Percentiles rank a stretch among this genome's conserved stretches.
Conservation (phyloP, 805 yeast genomes). For the Wickerhamiella nectarea region DNA sequence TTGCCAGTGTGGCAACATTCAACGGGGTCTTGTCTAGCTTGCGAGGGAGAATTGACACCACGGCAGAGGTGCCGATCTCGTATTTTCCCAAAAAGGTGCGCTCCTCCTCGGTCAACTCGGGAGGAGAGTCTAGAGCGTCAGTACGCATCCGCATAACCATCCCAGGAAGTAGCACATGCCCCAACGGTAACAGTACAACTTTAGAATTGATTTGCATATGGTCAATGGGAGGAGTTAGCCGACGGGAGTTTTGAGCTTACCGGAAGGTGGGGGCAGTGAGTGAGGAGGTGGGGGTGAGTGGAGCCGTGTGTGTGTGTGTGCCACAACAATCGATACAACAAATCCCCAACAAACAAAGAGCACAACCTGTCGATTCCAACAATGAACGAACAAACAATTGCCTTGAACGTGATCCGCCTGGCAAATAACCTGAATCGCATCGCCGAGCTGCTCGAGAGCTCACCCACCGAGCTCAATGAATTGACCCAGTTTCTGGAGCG, state of each 20-base stretch:
- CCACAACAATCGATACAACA: no score
- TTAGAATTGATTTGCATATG: conserved; percentile 3
- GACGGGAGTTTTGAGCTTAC: not conserved
- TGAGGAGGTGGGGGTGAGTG: no score
- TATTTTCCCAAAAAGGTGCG: not conserved
- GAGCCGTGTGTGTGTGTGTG: not conserved
- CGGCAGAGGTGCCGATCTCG: conserved; percentile 3
- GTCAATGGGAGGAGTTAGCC: not conserved
- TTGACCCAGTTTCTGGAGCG: no score
- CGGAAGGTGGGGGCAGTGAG: not conserved
- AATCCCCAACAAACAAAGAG: no score
- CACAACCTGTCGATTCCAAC: not conserved
- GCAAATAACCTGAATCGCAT: not conserved
- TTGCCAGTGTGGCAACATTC: conserved; percentile 18
- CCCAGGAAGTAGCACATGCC: conserved; percentile 12
- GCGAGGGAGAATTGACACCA: conserved; percentile 11
- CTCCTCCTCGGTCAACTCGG: not conserved
- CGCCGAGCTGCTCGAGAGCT: not conserved
- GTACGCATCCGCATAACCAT: conserved; percentile 11
- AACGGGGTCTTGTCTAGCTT: conserved; percentile 5
- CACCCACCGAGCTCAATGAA: not conserved
- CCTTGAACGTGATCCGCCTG: not conserved
- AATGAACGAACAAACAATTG: not conserved
- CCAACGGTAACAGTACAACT: conserved; percentile 7
- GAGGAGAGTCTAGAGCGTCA: not conserved